Base-by-base conservation (phyloP, 2,329 filamentous ascomycete genomes). In the Tolypocladium album region DNA sequence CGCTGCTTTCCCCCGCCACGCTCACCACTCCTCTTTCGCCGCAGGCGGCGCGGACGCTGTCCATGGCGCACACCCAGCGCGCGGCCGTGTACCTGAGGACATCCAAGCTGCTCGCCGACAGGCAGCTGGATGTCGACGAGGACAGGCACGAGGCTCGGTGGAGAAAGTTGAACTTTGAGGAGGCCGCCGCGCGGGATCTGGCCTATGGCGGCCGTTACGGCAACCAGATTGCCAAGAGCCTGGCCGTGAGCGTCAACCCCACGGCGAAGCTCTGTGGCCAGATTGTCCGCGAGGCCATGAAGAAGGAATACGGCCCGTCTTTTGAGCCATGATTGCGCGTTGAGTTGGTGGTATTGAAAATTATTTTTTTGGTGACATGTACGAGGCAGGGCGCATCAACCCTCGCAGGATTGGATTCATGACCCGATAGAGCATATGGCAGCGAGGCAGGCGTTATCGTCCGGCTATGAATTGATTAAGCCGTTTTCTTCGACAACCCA, bases 1-100 rank as follows among this genome's bases (percentile, higher is more conserved):
- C 68, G 3, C 76, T 88, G 56, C 79, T 85, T 43, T 82, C 81
- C 8, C 87, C 86, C 0, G 67, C 73, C 1, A 78, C 76, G 0
- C 70, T 78, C 2, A 75, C 75, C 31, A 74, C 78, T 1, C 74
- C 82, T 17, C 75, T 91, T 40, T 90, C 88, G 2, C 79, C 84
- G 8, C 81, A 85, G 58, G 82, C 84, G 38, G 85, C 83, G 13
- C 85, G 82, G 60, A 86, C 88, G 0, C 74, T 93, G 11, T 84
- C 86, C 1, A 83, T 86, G 64, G 85, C 88, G 5, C 83, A 89
- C 66, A 91, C 88, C 0, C 89, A 92, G 70, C 81, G 88, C 56
- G 88, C 82, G 3, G 84, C 84, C 40, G 74, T 88, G 42, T 87
- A 86, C 65, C 80, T 85, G 63, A 77, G 78, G 64, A 85, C 84